phyloP scores from a whole-genome alignment of 2,329 filamentous ascomycete species.

The Colletotrichum eleusines region DNA sequence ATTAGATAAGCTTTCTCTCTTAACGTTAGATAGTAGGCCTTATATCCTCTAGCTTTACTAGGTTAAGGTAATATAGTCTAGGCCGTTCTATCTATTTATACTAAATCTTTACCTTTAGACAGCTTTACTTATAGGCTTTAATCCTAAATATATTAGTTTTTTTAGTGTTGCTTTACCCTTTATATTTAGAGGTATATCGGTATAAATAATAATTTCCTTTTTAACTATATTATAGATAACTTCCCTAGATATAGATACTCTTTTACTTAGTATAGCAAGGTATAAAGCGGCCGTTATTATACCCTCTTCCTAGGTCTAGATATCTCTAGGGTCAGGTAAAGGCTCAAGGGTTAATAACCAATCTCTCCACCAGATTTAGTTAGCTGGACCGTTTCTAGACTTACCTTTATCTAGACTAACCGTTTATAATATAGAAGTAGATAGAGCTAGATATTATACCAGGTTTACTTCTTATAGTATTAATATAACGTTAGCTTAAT shows the following conservation, averaged over 20 bases:
- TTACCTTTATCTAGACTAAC: neutral
- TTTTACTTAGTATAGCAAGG: neutral
- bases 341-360: accelerated
- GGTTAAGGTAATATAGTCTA: too few relatives aligned
- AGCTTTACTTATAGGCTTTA: too few relatives aligned
- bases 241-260: accelerated
- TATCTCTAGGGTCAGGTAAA: neutral
- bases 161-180: accelerated
- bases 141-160: too few relatives aligned
- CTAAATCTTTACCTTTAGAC: too few relatives aligned
- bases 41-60: neutral
- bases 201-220: neutral
- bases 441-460: neutral
- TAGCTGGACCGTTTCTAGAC: neutral
- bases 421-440: neutral
- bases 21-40: neutral
- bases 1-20: accelerated
- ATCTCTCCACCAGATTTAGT: accelerated
- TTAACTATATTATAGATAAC: too few relatives aligned
- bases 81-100: too few relatives aligned
- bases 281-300: accelerated
- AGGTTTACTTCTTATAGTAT: neutral
- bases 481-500: neutral
- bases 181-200: neutral
- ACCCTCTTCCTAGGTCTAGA: accelerated